Evolutionary conservation across 257 asterid species (phyloP), one percentile per base, ranked within the genome.

Genomic region (Nyctanthes arbortristis): DNA sequence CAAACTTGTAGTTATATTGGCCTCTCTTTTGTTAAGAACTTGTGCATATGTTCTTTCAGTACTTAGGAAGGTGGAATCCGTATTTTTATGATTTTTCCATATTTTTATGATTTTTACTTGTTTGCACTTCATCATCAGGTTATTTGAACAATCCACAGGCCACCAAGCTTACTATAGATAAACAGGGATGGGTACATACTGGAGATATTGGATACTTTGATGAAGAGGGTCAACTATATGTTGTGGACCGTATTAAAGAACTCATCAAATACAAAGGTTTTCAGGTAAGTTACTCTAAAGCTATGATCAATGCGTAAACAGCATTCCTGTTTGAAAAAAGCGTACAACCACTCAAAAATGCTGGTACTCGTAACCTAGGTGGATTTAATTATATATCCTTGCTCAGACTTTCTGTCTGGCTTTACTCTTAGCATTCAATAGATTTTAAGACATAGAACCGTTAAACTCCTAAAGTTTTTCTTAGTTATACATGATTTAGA

Each of bases 141-240:
- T 94, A 94, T 81, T 86, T 82, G 83, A 85, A 86, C 70, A 94
- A 94, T 68, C 79, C 84, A 4, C 82, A 83, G 78, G 97, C 97
- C 39, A 91, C 97, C 22, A 80, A 86, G 75, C 96, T 86, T 61
- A 89, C 96, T 3, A 86, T 91, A 43, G 99, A 94, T 85, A 89
- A 81, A 77, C 96, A 85, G 55, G 90, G 96, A n/a, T 94, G 96
- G 95, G 90, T 94, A 16, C 97, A 86, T 65, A 91, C 99, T 0
- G 99, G 99, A 67, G 99, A 94, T 84, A 91, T 94, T 67, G 99
- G 99, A 67, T 91, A 87, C 79, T 91, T 94, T 33, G 89, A 91
- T 37, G 97, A 88, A 36, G 88, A 79, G 20, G 99, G 99, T 67
- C 92, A 79, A 60, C 81, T 94, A 59, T 89, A 56, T 58, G 96